phyloP scores from a whole-genome alignment of 306 rosid genomes.

The Glycine tomentella region DNA sequence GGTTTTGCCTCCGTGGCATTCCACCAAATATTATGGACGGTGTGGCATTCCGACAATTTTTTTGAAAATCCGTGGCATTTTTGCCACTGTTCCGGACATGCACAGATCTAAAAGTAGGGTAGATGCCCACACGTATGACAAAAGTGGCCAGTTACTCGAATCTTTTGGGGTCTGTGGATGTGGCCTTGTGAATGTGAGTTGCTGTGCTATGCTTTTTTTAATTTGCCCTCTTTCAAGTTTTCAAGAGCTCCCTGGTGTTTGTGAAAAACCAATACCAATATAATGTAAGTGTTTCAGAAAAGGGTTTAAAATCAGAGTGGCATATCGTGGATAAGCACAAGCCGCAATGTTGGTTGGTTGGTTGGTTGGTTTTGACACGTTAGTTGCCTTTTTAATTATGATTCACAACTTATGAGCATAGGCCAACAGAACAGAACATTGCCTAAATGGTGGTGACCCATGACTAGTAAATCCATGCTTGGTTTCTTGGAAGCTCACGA shows the following conservation, averaged over 20 bases:
- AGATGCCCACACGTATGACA: conserved; percentile 86
- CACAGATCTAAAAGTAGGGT: conserved; percentile 60
- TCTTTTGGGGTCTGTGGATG: conserved; percentile 61
- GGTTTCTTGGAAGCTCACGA: conserved; percentile 41
- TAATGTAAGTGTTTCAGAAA: not conserved
- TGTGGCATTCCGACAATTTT: too few species aligned
- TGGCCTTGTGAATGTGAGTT: conserved; percentile 42
- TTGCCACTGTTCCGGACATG: too few species aligned
- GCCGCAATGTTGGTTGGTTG: conserved; percentile 29
- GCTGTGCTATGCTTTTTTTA: conserved; percentile 18
- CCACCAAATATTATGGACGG: too few species aligned
- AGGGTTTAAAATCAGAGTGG: conserved; percentile 10
- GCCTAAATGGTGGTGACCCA: conserved; percentile 31
- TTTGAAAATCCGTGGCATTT: too few species aligned
- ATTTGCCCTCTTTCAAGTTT: conserved; percentile 31
- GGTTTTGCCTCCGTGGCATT: too few species aligned
- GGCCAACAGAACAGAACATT: conserved; percentile 1
- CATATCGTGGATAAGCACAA: conserved; percentile 42
- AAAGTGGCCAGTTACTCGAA: conserved; percentile 71
- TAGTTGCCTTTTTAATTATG: not conserved
- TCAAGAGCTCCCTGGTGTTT: conserved; percentile 51
- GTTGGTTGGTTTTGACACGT: conserved; percentile 44
- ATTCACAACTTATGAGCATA: not conserved
- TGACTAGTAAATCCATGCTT: not conserved
- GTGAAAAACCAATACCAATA: conserved; percentile 30